A percentile compares a stretch with the other conserved stretches of the same genome.
Conservation (phyloP, 2,329 filamentous ascomycete species). For the Macrophomina phaseolina region DNA sequence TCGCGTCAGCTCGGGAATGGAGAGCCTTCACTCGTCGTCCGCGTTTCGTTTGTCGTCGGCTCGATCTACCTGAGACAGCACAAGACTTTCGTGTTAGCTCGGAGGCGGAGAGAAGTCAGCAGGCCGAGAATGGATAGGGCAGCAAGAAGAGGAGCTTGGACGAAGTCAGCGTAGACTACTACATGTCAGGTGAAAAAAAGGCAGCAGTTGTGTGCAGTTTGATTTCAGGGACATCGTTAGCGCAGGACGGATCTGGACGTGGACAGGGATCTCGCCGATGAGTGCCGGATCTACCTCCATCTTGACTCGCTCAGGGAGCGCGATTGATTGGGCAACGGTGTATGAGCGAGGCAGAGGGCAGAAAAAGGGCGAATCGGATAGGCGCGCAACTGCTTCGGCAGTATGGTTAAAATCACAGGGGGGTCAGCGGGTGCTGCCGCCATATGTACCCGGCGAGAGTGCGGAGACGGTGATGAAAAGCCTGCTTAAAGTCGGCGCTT, state of each 20-base stretch:
- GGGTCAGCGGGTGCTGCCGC: neutral
- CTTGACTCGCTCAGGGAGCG: neutral
- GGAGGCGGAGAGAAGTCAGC: neutral
- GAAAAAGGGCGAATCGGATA: neutral
- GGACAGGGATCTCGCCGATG: neutral
- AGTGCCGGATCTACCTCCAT: too few species aligned
- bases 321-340: neutral
- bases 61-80: neutral
- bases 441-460: neutral
- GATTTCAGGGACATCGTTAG: constrained; percentile 1
- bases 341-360: neutral
- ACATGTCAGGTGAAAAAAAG: neutral
- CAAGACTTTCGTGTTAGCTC: neutral
- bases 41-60: too few species aligned
- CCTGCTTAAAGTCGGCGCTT: neutral
- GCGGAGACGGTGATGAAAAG: neutral
- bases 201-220: neutral
- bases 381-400: neutral
- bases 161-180: neutral
- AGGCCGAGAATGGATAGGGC: too few species aligned
- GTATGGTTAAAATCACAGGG: neutral
- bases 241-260: neutral
- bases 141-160: neutral
- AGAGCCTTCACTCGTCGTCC: too few species aligned
- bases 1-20: too few species aligned